Conservation (phyloP, 2,329 filamentous ascomycete species). For the Thelonectria rubi region DNA sequence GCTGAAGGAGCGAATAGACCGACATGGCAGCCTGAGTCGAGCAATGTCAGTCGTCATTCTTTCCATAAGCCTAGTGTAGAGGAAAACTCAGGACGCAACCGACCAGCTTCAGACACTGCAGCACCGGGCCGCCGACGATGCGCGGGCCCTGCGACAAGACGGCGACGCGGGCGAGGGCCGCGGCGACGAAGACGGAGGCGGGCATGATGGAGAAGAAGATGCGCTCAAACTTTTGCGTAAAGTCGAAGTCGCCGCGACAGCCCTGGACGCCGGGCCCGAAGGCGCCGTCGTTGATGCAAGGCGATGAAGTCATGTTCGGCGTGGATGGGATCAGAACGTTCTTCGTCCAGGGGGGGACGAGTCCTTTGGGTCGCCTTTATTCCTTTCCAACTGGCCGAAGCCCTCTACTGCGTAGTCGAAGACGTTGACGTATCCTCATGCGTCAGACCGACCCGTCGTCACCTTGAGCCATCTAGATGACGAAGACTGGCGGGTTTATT, state of each 20-base stretch:
- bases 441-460: not conserved
- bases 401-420: not conserved
- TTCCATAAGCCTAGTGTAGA: not conserved
- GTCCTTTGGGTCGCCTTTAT: not conserved
- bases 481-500: not conserved
- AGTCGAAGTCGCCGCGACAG: constrained; percentile 60
- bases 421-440: not conserved
- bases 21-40: constrained; percentile 36
- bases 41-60: constrained; percentile 8
- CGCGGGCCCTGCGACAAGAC: constrained; percentile 44
- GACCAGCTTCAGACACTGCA: constrained; percentile 47
- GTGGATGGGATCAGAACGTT: not conserved
- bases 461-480: not conserved
- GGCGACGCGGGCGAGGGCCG: constrained; percentile 46
- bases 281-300: constrained; percentile 49
- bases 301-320: constrained; percentile 33
- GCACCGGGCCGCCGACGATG: constrained; percentile 47
- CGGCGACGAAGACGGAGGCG: constrained; percentile 49
- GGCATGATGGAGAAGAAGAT: constrained; percentile 57
- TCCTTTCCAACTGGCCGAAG: not conserved
- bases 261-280: constrained; percentile 56
- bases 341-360: too few species aligned
- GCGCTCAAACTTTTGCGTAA: constrained; percentile 59
- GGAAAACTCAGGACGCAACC: constrained; percentile 15
- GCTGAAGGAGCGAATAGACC: constrained; percentile 44